phyloP scores from a whole-genome alignment of 805 yeast genomes.

The Zygotorulaspora chibaensis region DNA sequence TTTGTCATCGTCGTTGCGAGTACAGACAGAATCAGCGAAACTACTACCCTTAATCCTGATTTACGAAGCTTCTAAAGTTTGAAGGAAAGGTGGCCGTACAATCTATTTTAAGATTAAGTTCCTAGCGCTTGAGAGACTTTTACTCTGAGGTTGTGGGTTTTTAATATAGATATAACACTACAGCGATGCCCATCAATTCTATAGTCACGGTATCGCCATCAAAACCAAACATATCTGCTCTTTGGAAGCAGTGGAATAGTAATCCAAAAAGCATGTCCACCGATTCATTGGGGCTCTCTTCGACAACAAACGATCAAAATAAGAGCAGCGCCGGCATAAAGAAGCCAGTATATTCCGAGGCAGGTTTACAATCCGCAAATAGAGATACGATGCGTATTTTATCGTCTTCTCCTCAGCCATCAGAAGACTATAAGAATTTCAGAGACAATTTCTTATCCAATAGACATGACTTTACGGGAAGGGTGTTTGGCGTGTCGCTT shows the following conservation, averaged over 20 bases:
- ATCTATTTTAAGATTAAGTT: background rate
- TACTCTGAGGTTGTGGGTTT: background rate
- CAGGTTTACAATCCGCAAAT: background rate
- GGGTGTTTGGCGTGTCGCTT: conserved; percentile 77
- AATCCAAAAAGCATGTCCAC: conserved; percentile 34
- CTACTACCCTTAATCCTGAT: background rate
- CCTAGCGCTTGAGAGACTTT: background rate
- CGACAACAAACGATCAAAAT: conserved; percentile 2
- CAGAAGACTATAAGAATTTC: conserved; percentile 30
- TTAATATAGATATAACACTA: background rate
- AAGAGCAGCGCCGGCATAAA: conserved; percentile 1
- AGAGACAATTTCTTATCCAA: conserved; percentile 38
- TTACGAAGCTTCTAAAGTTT: background rate
- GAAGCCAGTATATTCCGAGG: conserved; percentile 5
- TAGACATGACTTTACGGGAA: conserved; percentile 38
- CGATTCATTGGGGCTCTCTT: conserved; percentile 22
- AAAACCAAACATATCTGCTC: conserved; percentile 22
- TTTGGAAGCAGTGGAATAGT: conserved; percentile 32
- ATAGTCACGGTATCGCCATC: conserved; percentile 17
- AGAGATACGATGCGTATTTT: conserved; percentile 1
- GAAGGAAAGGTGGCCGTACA: background rate
- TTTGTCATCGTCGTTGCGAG: background rate
- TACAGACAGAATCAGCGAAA: background rate
- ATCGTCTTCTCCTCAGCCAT: conserved; percentile 4
- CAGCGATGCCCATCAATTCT: conserved; percentile 7